Evolutionary conservation across 495 filamentous ascomycete species (phyloP).

Genomic region (Aspergillus cavernicola): DNA sequence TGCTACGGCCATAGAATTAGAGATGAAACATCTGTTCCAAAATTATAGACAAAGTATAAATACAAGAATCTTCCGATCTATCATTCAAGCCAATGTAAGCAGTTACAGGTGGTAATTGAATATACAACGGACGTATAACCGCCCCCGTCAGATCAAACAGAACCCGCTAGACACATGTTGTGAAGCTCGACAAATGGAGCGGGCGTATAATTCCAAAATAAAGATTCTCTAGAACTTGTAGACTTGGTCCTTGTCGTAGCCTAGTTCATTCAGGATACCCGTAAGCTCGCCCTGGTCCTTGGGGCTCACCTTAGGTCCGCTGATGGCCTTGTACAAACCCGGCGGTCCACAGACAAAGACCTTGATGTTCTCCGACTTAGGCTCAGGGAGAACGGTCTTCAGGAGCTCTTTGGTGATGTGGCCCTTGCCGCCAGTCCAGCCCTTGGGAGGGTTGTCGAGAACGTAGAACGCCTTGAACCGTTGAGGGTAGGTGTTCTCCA

Average conservation of each 20-base stretch:
- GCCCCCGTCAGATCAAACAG: background rate
- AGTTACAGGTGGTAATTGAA: background rate
- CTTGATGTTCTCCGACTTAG: slow-evolving; percentile 86
- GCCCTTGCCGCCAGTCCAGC: slow-evolving; percentile 72
- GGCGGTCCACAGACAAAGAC: slow-evolving; percentile 89
- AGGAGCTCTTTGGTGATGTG: slow-evolving; percentile 82
- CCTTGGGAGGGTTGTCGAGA: slow-evolving; percentile 80
- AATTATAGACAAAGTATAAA: background rate
- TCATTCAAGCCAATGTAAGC: background rate
- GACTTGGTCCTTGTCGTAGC: slow-evolving; percentile 89
- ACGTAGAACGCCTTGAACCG: slow-evolving; percentile 88
- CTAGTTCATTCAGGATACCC: slow-evolving; percentile 82
- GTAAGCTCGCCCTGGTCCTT: slow-evolving; percentile 86
- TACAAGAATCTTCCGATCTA: slow-evolving; percentile 4
- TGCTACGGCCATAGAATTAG: no score
- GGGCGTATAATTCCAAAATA: background rate
- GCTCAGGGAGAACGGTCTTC: slow-evolving; percentile 89
- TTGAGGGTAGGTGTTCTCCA: slow-evolving; percentile 93
- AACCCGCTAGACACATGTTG: background rate
- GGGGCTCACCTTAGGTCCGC: slow-evolving; percentile 82
- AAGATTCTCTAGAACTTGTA: slow-evolving; percentile 84
- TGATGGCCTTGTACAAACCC: slow-evolving; percentile 88
- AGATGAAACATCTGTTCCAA: no score
- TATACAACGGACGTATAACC: background rate
- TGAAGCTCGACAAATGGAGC: background rate